These are phyloP conservation scores for Zygosaccharomyces sapae DNA, from an alignment of 1,139 yeast genomes.

Conservation along the genomic window DNA sequence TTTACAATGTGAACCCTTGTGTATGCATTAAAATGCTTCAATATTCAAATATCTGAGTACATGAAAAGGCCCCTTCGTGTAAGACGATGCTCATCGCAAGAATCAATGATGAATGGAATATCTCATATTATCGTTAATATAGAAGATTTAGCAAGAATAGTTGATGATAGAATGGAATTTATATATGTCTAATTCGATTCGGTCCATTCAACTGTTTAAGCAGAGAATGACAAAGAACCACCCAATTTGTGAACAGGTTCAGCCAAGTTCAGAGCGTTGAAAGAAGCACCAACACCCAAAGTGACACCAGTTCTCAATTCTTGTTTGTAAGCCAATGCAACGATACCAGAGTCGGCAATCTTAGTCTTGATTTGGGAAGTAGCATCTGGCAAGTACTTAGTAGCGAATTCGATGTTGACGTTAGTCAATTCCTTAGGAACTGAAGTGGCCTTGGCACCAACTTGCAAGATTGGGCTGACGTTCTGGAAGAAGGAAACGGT, in stretches of 20 bases:
- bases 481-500: conserved; percentile 97
- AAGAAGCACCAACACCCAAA: conserved; percentile 94
- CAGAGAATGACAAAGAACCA: conserved; percentile 86
- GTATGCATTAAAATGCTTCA: no score
- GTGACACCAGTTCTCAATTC: conserved; percentile 95
- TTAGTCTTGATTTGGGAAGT: conserved; percentile 92
- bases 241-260: conserved; percentile 99
- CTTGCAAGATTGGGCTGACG: conserved; percentile 87
- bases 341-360: conserved; percentile 94
- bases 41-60: no score
- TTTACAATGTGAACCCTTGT: no score
- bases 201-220: conserved; percentile 41
- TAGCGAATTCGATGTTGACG: conserved; percentile 87
- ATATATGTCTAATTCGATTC: conserved; percentile 14
- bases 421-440: conserved; percentile 76
- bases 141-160: no score
- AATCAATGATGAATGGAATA: conserved; percentile 1
- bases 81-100: background rate
- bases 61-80: background rate
- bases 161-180: background rate
- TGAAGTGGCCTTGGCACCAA: conserved; percentile 97
- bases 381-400: conserved; percentile 86
- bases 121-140: conserved; percentile 2
- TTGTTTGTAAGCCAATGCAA: conserved; percentile 93
- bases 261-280: conserved; percentile 92